Evolutionary conservation across 805 yeast genomes (phyloP).

Genomic region (Saturnispora zaruensis): DNA sequence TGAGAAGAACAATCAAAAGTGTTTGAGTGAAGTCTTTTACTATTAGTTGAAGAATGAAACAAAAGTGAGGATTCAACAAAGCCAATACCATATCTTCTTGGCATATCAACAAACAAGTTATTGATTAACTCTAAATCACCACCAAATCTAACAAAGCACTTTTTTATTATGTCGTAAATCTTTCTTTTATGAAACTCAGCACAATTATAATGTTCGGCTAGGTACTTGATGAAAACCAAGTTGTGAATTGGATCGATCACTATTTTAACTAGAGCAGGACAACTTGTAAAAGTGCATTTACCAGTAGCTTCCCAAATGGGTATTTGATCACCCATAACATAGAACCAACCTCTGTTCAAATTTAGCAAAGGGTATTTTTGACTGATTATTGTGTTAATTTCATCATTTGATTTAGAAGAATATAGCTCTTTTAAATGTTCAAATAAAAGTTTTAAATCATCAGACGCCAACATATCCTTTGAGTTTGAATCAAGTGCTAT

Average conservation of each 20-base stretch:
- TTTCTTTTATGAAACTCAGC: constrained; percentile 8
- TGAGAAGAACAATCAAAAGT: background rate
- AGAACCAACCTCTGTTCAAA: background rate
- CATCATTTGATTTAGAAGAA: background rate
- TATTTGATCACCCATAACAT: background rate
- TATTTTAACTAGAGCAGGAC: constrained; percentile 10
- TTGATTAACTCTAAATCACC: constrained; percentile 11
- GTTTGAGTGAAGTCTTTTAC: background rate
- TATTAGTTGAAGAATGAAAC: background rate
- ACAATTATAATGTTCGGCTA: constrained; percentile 9
- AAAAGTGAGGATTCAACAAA: constrained; percentile 9
- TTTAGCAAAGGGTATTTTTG: background rate
- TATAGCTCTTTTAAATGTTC: background rate
- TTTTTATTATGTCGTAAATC: constrained; percentile 12
- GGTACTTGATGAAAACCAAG: constrained; percentile 5
- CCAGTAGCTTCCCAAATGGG: constrained; percentile 5
- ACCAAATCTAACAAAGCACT: constrained; percentile 9
- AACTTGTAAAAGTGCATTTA: constrained; percentile 4
- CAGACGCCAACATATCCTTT: background rate
- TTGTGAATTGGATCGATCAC: constrained; percentile 10
- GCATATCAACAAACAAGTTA: constrained; percentile 8
- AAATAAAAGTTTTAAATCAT: background rate
- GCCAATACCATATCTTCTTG: constrained; percentile 11
- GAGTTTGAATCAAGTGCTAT: background rate
- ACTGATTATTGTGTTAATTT: background rate